These are phyloP conservation scores for Hyphodiscus hymeniophilus DNA, from an alignment of 495 filamentous ascomycete genomes.

Conservation along the genomic window DNA sequence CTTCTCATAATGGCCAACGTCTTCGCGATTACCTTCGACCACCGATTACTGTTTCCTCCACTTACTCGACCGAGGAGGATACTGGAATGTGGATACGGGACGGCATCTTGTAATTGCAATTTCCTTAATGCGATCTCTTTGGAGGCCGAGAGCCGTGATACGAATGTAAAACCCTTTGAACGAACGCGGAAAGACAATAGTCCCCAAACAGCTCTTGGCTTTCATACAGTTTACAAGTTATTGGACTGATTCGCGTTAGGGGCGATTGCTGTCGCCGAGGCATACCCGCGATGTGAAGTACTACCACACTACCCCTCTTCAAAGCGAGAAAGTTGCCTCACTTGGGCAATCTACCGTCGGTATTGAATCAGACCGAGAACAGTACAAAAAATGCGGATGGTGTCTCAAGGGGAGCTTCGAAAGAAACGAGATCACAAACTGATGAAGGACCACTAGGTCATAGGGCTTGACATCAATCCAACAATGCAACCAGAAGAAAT, in stretches of 20 bases:
- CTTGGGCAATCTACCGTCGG: neutral
- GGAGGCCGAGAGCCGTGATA: no score
- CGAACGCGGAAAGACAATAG: no score
- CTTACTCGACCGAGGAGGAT: conserved; percentile 54
- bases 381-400: neutral
- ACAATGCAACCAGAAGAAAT: conserved; percentile 62
- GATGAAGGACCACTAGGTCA: conserved; percentile 44
- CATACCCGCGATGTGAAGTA: conserved; percentile 68
- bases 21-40: conserved; percentile 65
- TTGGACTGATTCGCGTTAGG: no score
- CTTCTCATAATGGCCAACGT: conserved; percentile 63
- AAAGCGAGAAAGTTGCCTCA: neutral
- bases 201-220: no score
- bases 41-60: conserved; percentile 72
- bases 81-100: conserved; percentile 71
- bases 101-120: conserved; percentile 55
- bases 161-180: no score
- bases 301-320: neutral
- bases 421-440: no score
- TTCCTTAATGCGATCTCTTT: no score
- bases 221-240: no score
- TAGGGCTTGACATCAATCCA: conserved; percentile 73
- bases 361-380: no score
- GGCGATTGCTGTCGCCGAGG: conserved; percentile 53
- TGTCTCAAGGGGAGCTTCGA: no score